Percentiles rank a stretch among this genome's conserved stretches.
Conservation (phyloP, 2,329 filamentous ascomycete genomes). For the Samsoniella hepiali region DNA sequence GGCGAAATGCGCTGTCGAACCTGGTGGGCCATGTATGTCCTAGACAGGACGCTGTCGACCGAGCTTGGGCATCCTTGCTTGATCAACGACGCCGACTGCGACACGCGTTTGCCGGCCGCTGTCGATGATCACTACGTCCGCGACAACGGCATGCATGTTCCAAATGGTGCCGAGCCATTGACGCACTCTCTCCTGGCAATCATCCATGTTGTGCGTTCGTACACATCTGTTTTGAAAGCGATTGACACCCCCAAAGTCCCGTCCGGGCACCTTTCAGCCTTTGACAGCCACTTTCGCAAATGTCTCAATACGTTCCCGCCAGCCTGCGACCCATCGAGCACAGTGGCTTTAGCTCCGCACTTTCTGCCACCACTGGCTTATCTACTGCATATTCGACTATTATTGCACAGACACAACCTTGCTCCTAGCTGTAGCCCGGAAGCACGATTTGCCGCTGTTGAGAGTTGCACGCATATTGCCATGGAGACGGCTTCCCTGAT, state of each 20-base stretch:
- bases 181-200: conserved; percentile 73
- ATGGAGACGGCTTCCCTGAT: conserved; percentile 77
- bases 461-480: conserved; percentile 70
- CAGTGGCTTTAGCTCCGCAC: conserved; percentile 67
- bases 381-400: conserved; percentile 77
- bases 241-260: conserved; percentile 66
- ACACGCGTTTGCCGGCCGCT: conserved; percentile 73
- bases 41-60: conserved; percentile 77
- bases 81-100: conserved; percentile 86
- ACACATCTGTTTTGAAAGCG: conserved; percentile 68
- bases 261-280: conserved; percentile 65
- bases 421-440: conserved; percentile 65
- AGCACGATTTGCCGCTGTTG: conserved; percentile 67
- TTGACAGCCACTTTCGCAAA: conserved; percentile 75
- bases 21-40: conserved; percentile 92
- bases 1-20: conserved; percentile 81
- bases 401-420: conserved; percentile 86
- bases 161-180: conserved; percentile 51
- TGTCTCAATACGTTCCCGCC: conserved; percentile 75
- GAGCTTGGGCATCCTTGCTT: conserved; percentile 77
- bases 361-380: conserved; percentile 73
- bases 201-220: conserved; percentile 77
- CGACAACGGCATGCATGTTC: conserved; percentile 52
- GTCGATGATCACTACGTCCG: conserved; percentile 77
- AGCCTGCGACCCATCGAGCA: conserved; percentile 65